Evolutionary conservation across 108 stramenopile species (phyloP), one percentile per base, ranked within the genome.

Genomic region (Hondaea fermentalgiana): DNA sequence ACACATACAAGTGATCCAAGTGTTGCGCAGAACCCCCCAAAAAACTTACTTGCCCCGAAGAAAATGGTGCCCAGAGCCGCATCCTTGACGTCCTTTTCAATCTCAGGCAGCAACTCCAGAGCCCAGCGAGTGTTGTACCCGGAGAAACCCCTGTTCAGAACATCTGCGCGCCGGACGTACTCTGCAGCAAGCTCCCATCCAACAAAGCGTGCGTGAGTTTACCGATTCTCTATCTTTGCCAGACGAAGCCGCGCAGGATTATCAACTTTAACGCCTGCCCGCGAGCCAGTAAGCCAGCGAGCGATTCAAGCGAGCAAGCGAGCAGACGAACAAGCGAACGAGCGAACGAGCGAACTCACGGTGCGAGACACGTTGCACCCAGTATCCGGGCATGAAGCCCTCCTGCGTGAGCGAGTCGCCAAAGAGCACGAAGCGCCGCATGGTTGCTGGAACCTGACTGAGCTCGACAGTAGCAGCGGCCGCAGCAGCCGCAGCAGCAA

Each of bases 391-490:
- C 76, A 53, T 53, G 76, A 53, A 83, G 19, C 76, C 76, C 51
- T 83, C 49, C 76, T 83, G 76, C 76, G 76, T 83, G 49, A 83
- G 76, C 49, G 76, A 83, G 76, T 83, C 76, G 19, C 76, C 76
- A 23, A 83, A 83, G 25, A 83, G 49, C 51, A 83, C 76, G 4
- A 83, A 45, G 64, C 64, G 64, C 14, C 64, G 64, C 64, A 69
- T 69, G 64, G 4, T 69, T 59, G 21, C 59, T 59, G 0, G 35
- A 35, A 35, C 2, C 35, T 35, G 35, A 35, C 35, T 35, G 2
- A 59, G 3, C 59, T 59, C 59, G 19, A 59, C 59, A 59, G n/a
- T 1, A 19, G 59, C 19, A 59, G 21, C n/a, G 1, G n/a, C 19
- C 59, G 21, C 59, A n/a, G 19, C 59, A n/a, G 59, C 59, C 59